Evolutionary conservation across 2,329 filamentous ascomycete species (phyloP).

Genomic region (Colletotrichum musicola): DNA sequence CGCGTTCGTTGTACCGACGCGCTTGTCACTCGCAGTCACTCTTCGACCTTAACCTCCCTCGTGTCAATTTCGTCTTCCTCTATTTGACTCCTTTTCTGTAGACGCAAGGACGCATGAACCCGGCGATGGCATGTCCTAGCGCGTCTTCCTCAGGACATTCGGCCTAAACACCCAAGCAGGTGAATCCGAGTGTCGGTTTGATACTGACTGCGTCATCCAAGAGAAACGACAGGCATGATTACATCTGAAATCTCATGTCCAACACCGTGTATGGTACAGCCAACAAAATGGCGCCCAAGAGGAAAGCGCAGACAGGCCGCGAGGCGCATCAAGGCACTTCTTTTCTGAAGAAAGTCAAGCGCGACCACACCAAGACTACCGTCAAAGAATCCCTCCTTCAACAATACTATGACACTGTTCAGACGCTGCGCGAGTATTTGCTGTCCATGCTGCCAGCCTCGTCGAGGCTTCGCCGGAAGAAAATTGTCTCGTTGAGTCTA

Average conservation of each 20-base stretch:
- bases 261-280: constrained; percentile 2
- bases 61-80: background rate
- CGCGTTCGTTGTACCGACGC: background rate
- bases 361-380: background rate
- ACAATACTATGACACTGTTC: constrained; percentile 69
- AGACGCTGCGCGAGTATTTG: constrained; percentile 78
- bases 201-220: background rate
- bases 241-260: constrained; percentile 1
- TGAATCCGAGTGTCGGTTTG: background rate
- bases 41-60: constrained; percentile 3
- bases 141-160: background rate
- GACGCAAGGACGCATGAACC: too few species aligned
- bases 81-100: too few species aligned
- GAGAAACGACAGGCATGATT: background rate
- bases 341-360: constrained; percentile 17
- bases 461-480: constrained; percentile 73
- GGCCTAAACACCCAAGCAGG: background rate
- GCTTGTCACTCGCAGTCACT: constrained; percentile 12
- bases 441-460: constrained; percentile 73
- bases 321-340: background rate
- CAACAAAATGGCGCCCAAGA: constrained; percentile 22
- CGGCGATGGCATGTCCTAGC: constrained; percentile 15
- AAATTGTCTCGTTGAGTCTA: constrained; percentile 62
- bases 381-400: constrained; percentile 33
- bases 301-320: constrained; percentile 12